These are phyloP conservation scores for Cyberlindnera subsufficiens DNA, from an alignment of 805 yeast species.

Conservation along the genomic window DNA sequence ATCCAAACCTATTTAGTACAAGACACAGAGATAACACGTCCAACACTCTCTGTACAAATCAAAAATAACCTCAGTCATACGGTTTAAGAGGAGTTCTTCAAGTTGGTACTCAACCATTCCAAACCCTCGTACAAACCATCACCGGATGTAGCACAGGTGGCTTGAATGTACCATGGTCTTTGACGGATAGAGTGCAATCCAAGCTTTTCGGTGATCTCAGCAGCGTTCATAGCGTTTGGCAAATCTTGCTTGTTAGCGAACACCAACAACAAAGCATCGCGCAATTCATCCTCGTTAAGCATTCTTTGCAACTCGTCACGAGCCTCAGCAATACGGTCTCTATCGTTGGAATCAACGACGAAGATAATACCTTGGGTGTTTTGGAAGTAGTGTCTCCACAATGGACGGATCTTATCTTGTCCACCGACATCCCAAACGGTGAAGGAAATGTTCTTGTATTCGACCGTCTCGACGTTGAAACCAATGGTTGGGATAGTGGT, in stretches of 20 bases:
- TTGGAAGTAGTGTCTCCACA: constrained; percentile 99
- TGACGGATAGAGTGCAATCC: constrained; percentile 96
- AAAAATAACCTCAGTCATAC: not conserved
- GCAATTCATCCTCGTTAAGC: constrained; percentile 96
- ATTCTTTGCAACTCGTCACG: constrained; percentile 97
- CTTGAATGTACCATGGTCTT: constrained; percentile 99
- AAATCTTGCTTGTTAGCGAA: constrained; percentile 98
- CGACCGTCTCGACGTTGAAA: constrained; percentile 95
- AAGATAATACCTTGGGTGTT: constrained; percentile 98
- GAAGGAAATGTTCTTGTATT: constrained; percentile 93
- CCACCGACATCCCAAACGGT: constrained; percentile 99
- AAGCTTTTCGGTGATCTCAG: constrained; percentile 94
- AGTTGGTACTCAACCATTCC: constrained; percentile 91
- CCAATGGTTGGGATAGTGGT: constrained; percentile 97
- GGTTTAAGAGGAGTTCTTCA: constrained; percentile 55
- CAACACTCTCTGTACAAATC: not conserved
- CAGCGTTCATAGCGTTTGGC: constrained; percentile 98
- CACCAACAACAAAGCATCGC: constrained; percentile 91
- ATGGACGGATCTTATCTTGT: constrained; percentile 97
- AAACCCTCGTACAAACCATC: constrained; percentile 97
- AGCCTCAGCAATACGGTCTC: constrained; percentile 96
- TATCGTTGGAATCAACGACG: constrained; percentile 96
- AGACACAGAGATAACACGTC: constrained; percentile 3
- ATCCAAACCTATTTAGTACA: constrained; percentile 6
- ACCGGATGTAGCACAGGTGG: constrained; percentile 99